Conservation (phyloP, 768 basidiomycete species). For the Cubamyces sp. region DNA sequence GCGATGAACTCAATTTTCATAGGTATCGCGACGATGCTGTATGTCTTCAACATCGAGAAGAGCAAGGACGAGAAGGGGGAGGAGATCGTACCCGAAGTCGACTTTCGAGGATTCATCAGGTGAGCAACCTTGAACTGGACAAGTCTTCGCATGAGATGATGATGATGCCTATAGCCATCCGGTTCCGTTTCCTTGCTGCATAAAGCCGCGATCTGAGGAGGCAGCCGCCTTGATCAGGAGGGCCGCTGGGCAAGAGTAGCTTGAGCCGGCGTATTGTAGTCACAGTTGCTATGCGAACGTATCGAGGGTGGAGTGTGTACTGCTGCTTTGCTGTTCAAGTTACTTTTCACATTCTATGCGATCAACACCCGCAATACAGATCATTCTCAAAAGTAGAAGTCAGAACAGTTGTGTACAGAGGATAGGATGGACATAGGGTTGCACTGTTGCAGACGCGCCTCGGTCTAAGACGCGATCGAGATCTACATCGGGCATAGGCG, state of each 20-base stretch:
- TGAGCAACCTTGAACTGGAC: not conserved
- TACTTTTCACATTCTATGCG: no score
- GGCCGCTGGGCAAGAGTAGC: not conserved
- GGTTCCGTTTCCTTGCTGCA: slow-evolving; percentile 24
- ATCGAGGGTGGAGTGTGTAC: not conserved
- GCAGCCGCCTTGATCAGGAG: slow-evolving; percentile 21
- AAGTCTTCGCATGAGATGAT: not conserved
- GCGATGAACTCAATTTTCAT: slow-evolving; percentile 36
- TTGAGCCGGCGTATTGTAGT: not conserved
- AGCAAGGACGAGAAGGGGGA: slow-evolving; percentile 26
- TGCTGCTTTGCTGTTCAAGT: no score
- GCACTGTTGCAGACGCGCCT: not conserved
- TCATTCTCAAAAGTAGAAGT: no score
- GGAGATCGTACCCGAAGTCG: slow-evolving; percentile 30
- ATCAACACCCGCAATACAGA: no score
- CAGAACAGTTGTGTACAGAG: no score
- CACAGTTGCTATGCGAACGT: not conserved
- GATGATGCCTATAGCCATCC: slow-evolving; percentile 17
- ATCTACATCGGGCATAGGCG: not conserved
- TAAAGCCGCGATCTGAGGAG: slow-evolving; percentile 26
- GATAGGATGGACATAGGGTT: no score
- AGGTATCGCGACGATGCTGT: slow-evolving; percentile 30
- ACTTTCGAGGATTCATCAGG: slow-evolving; percentile 33
- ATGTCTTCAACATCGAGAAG: slow-evolving; percentile 32
- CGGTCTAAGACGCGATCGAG: slow-evolving; percentile 2